Evolutionary conservation across 2,329 filamentous ascomycete species (phyloP), one percentile per base, ranked within the genome.

Genomic region (Teratosphaeria viscida): DNA sequence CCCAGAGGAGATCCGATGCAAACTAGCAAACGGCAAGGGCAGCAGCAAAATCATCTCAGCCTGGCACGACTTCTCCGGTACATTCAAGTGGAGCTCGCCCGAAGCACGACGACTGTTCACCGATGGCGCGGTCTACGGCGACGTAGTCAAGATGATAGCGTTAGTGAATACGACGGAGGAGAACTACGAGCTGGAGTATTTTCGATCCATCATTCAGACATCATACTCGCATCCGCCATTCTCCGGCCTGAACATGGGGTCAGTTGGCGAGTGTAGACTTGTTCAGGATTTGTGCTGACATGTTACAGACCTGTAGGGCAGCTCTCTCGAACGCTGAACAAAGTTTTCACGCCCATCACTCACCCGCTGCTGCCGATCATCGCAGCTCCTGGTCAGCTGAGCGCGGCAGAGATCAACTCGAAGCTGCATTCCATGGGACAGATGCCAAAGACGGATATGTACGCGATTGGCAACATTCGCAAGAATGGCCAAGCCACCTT

Each of bases 121-220:
- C 61, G 82, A 86, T 65, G 89, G 87, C 8, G 82, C 83, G 54
- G 83, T 84, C 60, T 90, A 91, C 65, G 87, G 88, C 54, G 89
- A 95, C 71, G 89, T 95, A 60, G 86, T 95, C 69, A 95, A 94
- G 59, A 94, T 95, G 88, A 94, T 94, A 68, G 85, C 87, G 35
- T 86, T 92, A 69, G 89, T 90, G 69, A 87, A 85, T 70, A 86
- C 87, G 49, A 85, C 88, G 70, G 89, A 91, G 69, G 89, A 92
- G 67, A 94, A 95, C 73, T 94, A 95, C 70, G 89, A 95, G 75
- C 81, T 95, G 37, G 90, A 95, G 73, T 92, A 92, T 73, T 95
- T 95, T 75, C 85, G 90, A 34, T 90, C 88, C 11, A 82, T 85
- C 64, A 86, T 94, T 70, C 85, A 85, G 68, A 77, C 82, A 34